Percentiles rank a stretch among this genome's conserved stretches.
These are phyloP conservation scores for Mortierella sp. DNA, from an alignment of 371 early-diverging fungal species.

Conservation along the genomic window DNA sequence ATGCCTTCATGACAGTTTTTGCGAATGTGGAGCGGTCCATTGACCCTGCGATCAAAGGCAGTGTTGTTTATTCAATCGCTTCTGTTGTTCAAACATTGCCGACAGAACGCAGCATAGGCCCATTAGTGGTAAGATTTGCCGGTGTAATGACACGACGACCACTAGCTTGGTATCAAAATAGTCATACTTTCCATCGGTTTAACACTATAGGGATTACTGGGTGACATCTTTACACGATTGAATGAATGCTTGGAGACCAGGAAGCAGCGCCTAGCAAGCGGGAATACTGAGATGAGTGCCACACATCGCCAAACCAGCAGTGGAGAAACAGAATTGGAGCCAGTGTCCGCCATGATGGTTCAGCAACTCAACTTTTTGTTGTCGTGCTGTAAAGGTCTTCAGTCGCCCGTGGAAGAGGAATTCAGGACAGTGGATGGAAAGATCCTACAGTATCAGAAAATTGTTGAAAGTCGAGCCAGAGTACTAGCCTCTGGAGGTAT, in stretches of 20 bases:
- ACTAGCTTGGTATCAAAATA: neutral
- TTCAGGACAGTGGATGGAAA: slow-evolving; percentile 34
- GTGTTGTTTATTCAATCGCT: slow-evolving; percentile 77
- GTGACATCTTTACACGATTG: slow-evolving; percentile 42
- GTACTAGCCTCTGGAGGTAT: slow-evolving; percentile 20
- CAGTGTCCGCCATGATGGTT: slow-evolving; percentile 43
- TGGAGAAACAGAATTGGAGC: slow-evolving; percentile 39
- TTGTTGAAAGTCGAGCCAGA: slow-evolving; percentile 18
- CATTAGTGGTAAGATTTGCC: slow-evolving; percentile 63
- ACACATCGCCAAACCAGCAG: slow-evolving; percentile 8
- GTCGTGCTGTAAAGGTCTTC: slow-evolving; percentile 39
- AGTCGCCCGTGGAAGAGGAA: slow-evolving; percentile 47
- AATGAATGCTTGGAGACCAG: slow-evolving; percentile 43
- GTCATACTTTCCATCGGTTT: neutral
- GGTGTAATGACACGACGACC: too few relatives aligned
- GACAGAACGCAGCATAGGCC: slow-evolving; percentile 63
- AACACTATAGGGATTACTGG: slow-evolving; percentile 38
- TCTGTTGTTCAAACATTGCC: slow-evolving; percentile 74
- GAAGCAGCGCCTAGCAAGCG: slow-evolving; percentile 23
- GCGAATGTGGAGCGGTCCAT: slow-evolving; percentile 45
- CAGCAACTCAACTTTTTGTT: slow-evolving; percentile 37
- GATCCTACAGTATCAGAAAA: slow-evolving; percentile 26
- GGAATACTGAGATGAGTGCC: slow-evolving; percentile 1
- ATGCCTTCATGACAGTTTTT: slow-evolving; percentile 71
- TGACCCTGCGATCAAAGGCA: slow-evolving; percentile 66